A percentile compares a stretch with the other conserved stretches of the same genome.
Evolutionary conservation across 352 stramenopile species (phyloP).

Genomic region (Phytophthora boehmeriae): DNA sequence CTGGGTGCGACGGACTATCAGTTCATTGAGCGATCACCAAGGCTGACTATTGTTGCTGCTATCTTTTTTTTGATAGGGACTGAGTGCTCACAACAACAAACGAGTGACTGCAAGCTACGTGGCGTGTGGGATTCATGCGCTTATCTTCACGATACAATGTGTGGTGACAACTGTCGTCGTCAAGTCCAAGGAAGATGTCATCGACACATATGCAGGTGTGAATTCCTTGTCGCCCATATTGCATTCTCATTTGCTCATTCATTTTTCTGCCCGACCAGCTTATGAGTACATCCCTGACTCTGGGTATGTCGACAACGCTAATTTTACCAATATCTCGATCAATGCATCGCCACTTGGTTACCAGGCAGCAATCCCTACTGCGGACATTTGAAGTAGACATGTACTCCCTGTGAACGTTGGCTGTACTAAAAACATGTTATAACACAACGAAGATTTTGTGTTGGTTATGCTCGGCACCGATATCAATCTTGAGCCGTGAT

Average conservation of each 20-base stretch:
- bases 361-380: slow-evolving; percentile 59
- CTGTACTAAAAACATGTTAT: slow-evolving; percentile 14
- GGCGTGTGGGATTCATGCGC: slow-evolving; percentile 51
- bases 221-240: background rate
- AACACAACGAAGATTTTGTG: slow-evolving; percentile 6
- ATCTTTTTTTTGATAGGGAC: slow-evolving; percentile 29
- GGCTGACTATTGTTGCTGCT: background rate
- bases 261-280: slow-evolving; percentile 29
- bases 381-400: slow-evolving; percentile 53
- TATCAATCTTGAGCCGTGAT: slow-evolving; percentile 30
- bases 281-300: slow-evolving; percentile 87
- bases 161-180: slow-evolving; percentile 64
- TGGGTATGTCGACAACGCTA: slow-evolving; percentile 46
- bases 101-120: slow-evolving; percentile 45
- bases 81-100: slow-evolving; percentile 44
- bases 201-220: slow-evolving; percentile 83
- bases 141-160: slow-evolving; percentile 71
- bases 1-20: slow-evolving; percentile 43
- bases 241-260: background rate
- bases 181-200: slow-evolving; percentile 83
- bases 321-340: slow-evolving; percentile 42
- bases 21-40: background rate
- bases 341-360: slow-evolving; percentile 62
- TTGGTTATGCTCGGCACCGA: slow-evolving; percentile 2
- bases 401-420: background rate